Evolutionary conservation across 129 eudicot genomes (phyloP).

Genomic region (Sambucus nigra): DNA sequence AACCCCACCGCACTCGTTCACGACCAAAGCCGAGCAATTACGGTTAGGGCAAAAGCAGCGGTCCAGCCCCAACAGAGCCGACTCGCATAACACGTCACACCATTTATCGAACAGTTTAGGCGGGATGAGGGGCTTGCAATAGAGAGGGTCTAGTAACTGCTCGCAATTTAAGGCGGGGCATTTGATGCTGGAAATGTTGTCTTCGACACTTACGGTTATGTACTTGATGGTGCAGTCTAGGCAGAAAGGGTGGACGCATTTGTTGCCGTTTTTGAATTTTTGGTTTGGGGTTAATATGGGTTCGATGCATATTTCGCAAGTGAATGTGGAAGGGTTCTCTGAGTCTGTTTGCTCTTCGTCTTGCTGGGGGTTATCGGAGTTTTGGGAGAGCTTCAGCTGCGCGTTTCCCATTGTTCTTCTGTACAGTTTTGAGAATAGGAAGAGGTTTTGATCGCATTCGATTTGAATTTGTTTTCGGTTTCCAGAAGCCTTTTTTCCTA

Average conservation of each 20-base stretch:
- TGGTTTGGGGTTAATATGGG: constrained; percentile 27
- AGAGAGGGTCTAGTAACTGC: constrained; percentile 29
- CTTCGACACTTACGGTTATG: constrained; percentile 47
- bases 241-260: constrained; percentile 54
- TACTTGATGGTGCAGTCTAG: constrained; percentile 51
- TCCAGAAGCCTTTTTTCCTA: no score
- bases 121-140: constrained; percentile 25
- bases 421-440: neutral
- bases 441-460: no score
- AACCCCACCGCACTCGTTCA: constrained; percentile 58
- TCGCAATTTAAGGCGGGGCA: constrained; percentile 44
- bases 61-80: constrained; percentile 30
- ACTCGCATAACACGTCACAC: constrained; percentile 56
- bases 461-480: no score
- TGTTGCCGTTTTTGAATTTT: constrained; percentile 18
- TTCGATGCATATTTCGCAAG: constrained; percentile 73
- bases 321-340: constrained; percentile 14
- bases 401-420: constrained; percentile 39
- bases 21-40: constrained; percentile 48
- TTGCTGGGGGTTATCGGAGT: neutral
- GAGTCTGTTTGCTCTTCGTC: neutral
- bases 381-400: constrained; percentile 23
- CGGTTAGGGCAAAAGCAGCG: constrained; percentile 56
- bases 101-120: constrained; percentile 44
- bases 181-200: constrained; percentile 29